Conservation (phyloP, 192 early-diverging fungal genomes). For the Thamnidium elegans region DNA sequence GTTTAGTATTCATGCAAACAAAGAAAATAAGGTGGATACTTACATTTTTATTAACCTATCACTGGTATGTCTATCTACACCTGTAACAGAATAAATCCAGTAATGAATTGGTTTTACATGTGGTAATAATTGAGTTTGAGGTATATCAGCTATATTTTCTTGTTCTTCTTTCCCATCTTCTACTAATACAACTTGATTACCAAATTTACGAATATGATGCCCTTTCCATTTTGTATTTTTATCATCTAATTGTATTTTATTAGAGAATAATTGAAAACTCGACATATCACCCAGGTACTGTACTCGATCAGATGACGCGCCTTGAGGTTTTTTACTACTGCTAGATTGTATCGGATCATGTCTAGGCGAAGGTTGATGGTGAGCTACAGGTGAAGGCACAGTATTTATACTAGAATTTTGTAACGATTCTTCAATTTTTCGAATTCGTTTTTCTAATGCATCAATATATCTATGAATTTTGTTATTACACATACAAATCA, state of each 20-base stretch:
- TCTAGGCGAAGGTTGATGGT: background rate
- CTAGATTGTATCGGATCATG: background rate
- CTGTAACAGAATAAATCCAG: slow-evolving; percentile 34
- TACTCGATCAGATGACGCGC: slow-evolving; percentile 12
- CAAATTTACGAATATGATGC: slow-evolving; percentile 24
- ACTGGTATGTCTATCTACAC: slow-evolving; percentile 29
- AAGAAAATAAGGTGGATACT: background rate
- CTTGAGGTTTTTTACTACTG: slow-evolving; percentile 3
- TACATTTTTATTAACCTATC: slow-evolving; percentile 35
- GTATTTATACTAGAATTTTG: background rate
- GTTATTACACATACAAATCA: background rate
- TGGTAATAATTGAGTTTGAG: background rate
- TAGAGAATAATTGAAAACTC: slow-evolving; percentile 32
- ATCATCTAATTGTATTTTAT: slow-evolving; percentile 32
- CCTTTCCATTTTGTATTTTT: slow-evolving; percentile 9
- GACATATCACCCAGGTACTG: slow-evolving; percentile 37
- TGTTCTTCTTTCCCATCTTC: slow-evolving; percentile 13
- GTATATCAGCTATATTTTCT: background rate
- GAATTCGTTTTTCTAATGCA: slow-evolving; percentile 17
- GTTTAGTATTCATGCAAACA: slow-evolving; percentile 10
- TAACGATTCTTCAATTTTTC: slow-evolving; percentile 14
- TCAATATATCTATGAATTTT: slow-evolving; percentile 17
- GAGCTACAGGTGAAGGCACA: background rate
- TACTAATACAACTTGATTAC: slow-evolving; percentile 31
- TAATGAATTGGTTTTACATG: slow-evolving; percentile 21